phyloP scores from a whole-genome alignment of 2,329 filamentous ascomycete species.

The Botrytis aclada region DNA sequence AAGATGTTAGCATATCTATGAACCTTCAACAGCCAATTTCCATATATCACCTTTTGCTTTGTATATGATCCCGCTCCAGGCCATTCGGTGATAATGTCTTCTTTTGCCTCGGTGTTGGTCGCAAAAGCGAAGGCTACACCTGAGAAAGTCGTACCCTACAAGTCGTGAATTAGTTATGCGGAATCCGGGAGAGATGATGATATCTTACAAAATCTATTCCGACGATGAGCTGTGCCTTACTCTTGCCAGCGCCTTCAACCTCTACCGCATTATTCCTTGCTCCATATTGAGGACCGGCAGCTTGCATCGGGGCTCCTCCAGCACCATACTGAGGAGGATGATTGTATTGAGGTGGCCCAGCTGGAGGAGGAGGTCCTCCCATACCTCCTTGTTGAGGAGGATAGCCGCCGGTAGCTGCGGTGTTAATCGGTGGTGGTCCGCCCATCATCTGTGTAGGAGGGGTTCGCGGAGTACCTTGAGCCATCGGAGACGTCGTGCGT shows the following conservation, averaged over 20 bases:
- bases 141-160: conserved; percentile 91
- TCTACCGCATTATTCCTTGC: conserved; percentile 55
- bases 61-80: conserved; percentile 95
- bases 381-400: conserved; percentile 49
- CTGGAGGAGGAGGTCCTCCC: conserved; percentile 32
- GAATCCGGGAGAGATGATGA: conserved; percentile 28
- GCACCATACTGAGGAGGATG: conserved; percentile 36
- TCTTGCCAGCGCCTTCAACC: conserved; percentile 82
- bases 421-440: conserved; percentile 66
- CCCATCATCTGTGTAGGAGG: conserved; percentile 44
- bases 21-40: neutral
- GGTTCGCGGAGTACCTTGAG: conserved; percentile 33
- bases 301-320: conserved; percentile 27
- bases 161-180: conserved; percentile 19
- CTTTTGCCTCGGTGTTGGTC: conserved; percentile 94
- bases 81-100: conserved; percentile 99
- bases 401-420: conserved; percentile 57
- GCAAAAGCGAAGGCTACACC: conserved; percentile 92
- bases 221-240: conserved; percentile 95
- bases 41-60: conserved; percentile 81
- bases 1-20: conserved; percentile 25
- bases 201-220: conserved; percentile 91
- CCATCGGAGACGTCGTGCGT: conserved; percentile 46
- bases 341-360: conserved; percentile 37
- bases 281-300: conserved; percentile 34